phyloP scores from a whole-genome alignment of 192 early-diverging fungal species.

The Thoreauomyces humboldtii region DNA sequence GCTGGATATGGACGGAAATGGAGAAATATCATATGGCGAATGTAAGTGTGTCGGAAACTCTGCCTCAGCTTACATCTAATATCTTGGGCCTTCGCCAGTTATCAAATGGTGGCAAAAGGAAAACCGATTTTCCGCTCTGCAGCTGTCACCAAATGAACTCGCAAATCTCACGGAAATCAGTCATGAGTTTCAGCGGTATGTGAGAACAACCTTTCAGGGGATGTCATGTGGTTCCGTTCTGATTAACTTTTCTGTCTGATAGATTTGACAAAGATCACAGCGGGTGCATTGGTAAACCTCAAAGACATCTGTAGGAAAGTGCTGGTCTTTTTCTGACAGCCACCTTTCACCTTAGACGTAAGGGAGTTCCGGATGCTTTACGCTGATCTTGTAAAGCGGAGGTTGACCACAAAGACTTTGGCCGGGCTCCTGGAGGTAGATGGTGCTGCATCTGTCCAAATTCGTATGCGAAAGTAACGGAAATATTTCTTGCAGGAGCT shows the following conservation, averaged over 20 bases:
- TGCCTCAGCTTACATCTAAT: constrained; percentile 4
- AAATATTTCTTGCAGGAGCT: constrained; percentile 22
- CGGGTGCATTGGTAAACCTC: too few relatives aligned
- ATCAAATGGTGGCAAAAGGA: constrained; percentile 40
- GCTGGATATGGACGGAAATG: constrained; percentile 38
- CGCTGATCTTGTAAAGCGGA: constrained; percentile 33
- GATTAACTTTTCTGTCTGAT: neutral
- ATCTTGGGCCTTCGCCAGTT: constrained; percentile 25
- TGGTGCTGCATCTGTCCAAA: neutral
- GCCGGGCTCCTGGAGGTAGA: constrained; percentile 23
- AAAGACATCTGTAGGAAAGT: too few relatives aligned
- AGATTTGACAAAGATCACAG: constrained; percentile 37
- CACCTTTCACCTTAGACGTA: too few relatives aligned
- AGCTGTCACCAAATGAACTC: constrained; percentile 23
- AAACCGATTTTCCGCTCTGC: constrained; percentile 29
- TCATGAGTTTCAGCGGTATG: constrained; percentile 29
- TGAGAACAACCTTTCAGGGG: neutral
- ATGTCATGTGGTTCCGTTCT: neutral
- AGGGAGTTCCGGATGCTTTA: constrained; percentile 39
- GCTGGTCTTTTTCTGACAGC: too few relatives aligned
- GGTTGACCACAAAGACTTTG: constrained; percentile 33
- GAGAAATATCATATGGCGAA: constrained; percentile 31
- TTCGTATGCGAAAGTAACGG: neutral
- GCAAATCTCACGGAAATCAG: constrained; percentile 21
- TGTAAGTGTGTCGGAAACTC: constrained; percentile 25